phyloP scores from a whole-genome alignment of 164 flowering plant genomes.

The Chimonanthus salicifolius region DNA sequence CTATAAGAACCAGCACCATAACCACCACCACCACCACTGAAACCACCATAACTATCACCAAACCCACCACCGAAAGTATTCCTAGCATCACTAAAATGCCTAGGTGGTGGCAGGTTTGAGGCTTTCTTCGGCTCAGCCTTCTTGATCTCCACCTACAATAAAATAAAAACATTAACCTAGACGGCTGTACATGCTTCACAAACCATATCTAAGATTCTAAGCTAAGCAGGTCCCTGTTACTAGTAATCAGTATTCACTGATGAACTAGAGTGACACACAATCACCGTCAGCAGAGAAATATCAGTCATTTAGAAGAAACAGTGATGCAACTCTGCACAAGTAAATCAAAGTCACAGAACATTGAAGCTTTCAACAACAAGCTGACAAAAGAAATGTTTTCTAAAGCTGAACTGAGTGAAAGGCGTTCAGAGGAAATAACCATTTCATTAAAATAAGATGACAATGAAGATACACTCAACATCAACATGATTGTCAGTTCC shows the following conservation, averaged over 20 bases:
- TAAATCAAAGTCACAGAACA: background rate
- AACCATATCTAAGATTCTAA: conserved; percentile 6
- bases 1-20: conserved; percentile 53
- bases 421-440: background rate
- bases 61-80: conserved; percentile 48
- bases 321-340: conserved; percentile 1
- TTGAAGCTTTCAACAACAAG: background rate
- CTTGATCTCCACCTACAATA: conserved; percentile 81
- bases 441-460: background rate
- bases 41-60: conserved; percentile 64
- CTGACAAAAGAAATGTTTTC: background rate
- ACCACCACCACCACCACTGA: conserved; percentile 33
- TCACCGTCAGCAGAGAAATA: background rate
- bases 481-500: background rate
- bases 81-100: conserved; percentile 49
- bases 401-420: background rate
- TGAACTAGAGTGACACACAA: background rate
- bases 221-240: background rate
- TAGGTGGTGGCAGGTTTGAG: conserved; percentile 45
- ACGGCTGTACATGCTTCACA: conserved; percentile 12
- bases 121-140: conserved; percentile 91
- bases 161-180: conserved; percentile 17
- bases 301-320: background rate
- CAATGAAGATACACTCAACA: background rate
- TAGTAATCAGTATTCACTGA: conserved; percentile 1